These are phyloP conservation scores for Pseudonectria buxi DNA, from an alignment of 2,329 filamentous ascomycete genomes.

Conservation along the genomic window DNA sequence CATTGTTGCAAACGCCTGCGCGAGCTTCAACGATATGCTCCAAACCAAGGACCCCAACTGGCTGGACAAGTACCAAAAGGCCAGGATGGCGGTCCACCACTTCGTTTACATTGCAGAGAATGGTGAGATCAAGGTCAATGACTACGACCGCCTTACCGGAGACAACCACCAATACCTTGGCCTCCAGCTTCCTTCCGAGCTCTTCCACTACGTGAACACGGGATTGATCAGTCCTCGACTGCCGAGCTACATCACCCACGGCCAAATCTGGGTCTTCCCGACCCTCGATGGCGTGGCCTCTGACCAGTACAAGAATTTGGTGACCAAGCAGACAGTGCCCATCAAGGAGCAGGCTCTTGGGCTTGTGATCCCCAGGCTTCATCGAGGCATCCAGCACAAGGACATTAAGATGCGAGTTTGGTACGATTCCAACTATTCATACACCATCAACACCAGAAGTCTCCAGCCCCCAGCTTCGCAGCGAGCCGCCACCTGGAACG, in stretches of 20 bases:
- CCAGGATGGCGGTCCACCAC: conserved; percentile 78
- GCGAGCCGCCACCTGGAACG: conserved; percentile 60
- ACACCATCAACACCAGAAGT: conserved; percentile 58
- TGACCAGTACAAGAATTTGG: conserved; percentile 71
- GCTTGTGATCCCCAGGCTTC: conserved; percentile 70
- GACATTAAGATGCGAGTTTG: conserved; percentile 73
- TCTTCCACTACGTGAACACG: conserved; percentile 82
- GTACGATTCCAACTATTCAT: conserved; percentile 67
- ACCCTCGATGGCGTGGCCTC: conserved; percentile 79
- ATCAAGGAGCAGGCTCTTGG: conserved; percentile 71
- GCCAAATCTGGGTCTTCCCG: conserved; percentile 71
- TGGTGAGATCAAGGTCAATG: conserved; percentile 71
- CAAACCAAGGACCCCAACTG: conserved; percentile 67
- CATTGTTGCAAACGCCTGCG: conserved; percentile 65
- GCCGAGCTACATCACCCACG: conserved; percentile 74
- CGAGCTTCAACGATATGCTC: conserved; percentile 73
- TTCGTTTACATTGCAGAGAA: conserved; percentile 72
- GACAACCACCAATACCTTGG: conserved; percentile 88
- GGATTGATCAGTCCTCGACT: conserved; percentile 75
- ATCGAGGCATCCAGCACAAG: conserved; percentile 77
- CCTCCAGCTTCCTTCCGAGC: conserved; percentile 80
- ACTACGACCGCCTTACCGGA: conserved; percentile 65
- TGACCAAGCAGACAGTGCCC: conserved; percentile 66
- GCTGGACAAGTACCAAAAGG: conserved; percentile 79
- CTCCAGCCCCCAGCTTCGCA: conserved; percentile 41